A percentile compares a stretch with the other conserved stretches of the same genome.
Evolutionary conservation across 805 yeast genomes (phyloP).

Genomic region (Metschnikowia cubensis): DNA sequence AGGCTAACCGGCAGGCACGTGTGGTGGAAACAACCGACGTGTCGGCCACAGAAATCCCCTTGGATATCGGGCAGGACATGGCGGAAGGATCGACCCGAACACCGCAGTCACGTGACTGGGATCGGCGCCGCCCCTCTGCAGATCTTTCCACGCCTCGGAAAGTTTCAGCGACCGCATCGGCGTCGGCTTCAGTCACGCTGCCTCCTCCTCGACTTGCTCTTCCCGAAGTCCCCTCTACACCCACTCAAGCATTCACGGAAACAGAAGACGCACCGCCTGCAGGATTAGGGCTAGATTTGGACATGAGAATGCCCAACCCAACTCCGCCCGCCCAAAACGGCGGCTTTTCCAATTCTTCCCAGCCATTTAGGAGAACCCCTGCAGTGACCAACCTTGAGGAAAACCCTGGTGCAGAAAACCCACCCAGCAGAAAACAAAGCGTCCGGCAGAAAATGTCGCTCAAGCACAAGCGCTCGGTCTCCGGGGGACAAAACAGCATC

Average conservation of each 20-base stretch:
- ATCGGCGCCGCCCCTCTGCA: not conserved
- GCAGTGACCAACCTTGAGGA: constrained; percentile 36
- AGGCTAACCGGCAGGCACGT: constrained; percentile 42
- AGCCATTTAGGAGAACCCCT: not conserved
- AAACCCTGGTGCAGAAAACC: constrained; percentile 3
- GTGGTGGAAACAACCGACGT: constrained; percentile 37
- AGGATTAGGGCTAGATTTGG: not conserved
- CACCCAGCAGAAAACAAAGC: constrained; percentile 27
- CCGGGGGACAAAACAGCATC: constrained; percentile 31
- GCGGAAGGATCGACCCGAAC: too few relatives aligned
- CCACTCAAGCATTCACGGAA: constrained; percentile 9
- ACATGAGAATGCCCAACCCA: not conserved
- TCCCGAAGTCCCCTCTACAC: constrained; percentile 28
- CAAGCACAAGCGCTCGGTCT: constrained; percentile 39
- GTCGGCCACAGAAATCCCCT: constrained; percentile 5
- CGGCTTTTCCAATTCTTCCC: too few relatives aligned
- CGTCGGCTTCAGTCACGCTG: constrained; percentile 19
- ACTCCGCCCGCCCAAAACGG: not conserved
- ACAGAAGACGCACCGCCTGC: not conserved
- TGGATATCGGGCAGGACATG: not conserved
- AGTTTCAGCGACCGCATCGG: too few relatives aligned
- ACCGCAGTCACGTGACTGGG: not conserved
- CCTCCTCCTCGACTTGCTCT: constrained; percentile 39
- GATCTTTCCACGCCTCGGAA: too few relatives aligned
- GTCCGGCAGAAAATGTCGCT: constrained; percentile 30